Evolutionary conservation across 2,329 filamentous ascomycete species (phyloP).

Genomic region (Verruconis gallopava): DNA sequence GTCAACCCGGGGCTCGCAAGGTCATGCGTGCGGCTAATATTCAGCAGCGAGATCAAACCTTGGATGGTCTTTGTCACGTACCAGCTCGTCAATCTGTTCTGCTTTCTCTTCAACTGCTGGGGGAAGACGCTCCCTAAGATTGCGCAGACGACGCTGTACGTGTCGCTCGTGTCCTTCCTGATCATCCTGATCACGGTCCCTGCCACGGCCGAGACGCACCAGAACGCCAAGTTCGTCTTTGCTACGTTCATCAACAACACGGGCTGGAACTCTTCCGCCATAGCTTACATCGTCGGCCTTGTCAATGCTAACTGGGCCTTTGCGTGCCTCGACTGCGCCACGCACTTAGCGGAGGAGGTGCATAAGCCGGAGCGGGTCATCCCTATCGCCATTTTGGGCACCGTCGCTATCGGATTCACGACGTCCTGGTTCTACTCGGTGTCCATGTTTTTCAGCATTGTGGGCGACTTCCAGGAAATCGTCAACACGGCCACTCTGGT

Average conservation of each 20-base stretch:
- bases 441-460: constrained; percentile 62
- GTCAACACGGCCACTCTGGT: constrained; percentile 57
- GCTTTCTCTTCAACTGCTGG: constrained; percentile 36
- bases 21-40: background rate
- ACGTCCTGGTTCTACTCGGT: constrained; percentile 57
- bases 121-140: constrained; percentile 25
- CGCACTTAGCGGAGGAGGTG: too few relatives aligned
- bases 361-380: constrained; percentile 30
- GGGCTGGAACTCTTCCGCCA: constrained; percentile 35
- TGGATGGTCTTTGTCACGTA: constrained; percentile 33
- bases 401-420: constrained; percentile 51
- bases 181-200: constrained; percentile 38
- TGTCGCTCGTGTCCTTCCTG: constrained; percentile 33
- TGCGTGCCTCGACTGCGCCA: constrained; percentile 60
- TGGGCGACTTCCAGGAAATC: constrained; percentile 49
- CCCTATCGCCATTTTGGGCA: constrained; percentile 57
- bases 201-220: constrained; percentile 43
- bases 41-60: constrained; percentile 19
- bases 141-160: constrained; percentile 33
- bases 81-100: constrained; percentile 34
- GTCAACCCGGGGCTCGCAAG: too few relatives aligned
- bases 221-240: constrained; percentile 49
- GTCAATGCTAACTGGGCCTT: constrained; percentile 51
- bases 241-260: constrained; percentile 40
- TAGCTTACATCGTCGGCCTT: constrained; percentile 59